Conservation (phyloP, 2,329 filamentous ascomycete species). For the Diaporthe longicolla region DNA sequence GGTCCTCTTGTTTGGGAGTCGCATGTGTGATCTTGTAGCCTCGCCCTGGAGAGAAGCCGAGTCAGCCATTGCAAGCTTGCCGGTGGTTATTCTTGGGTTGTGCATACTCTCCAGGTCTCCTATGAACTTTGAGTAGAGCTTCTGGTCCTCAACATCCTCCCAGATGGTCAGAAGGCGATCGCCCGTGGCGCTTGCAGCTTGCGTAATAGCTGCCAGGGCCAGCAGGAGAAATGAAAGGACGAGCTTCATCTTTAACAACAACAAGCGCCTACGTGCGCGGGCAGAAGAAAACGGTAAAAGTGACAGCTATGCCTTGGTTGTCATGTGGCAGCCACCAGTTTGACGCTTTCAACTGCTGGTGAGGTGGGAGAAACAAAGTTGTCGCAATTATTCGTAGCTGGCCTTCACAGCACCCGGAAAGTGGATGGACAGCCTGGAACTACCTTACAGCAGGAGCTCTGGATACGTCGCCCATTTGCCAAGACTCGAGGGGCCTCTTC, state of each 20-base stretch:
- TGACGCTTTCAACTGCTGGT: constrained; percentile 33
- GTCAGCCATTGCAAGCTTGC: constrained; percentile 45
- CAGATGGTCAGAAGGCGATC: constrained; percentile 87
- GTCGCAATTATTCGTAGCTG: constrained; percentile 28
- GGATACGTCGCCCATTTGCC: constrained; percentile 55
- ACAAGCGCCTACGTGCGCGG: constrained; percentile 40
- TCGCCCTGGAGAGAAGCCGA: constrained; percentile 69
- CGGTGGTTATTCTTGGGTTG: not conserved
- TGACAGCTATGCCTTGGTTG: constrained; percentile 41
- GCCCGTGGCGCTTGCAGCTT: constrained; percentile 84
- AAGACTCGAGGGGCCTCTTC: constrained; percentile 45
- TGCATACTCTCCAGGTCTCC: constrained; percentile 77
- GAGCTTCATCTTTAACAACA: constrained; percentile 76
- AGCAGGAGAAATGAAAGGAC: constrained; percentile 79
- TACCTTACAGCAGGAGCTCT: constrained; percentile 41
- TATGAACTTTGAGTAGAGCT: constrained; percentile 85
- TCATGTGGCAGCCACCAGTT: constrained; percentile 39
- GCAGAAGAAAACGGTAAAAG: constrained; percentile 37
- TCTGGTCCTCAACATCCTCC: constrained; percentile 86
- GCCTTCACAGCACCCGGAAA: constrained; percentile 34
- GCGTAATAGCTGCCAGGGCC: constrained; percentile 75
- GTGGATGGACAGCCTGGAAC: constrained; percentile 37
- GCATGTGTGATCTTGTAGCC: constrained; percentile 87
- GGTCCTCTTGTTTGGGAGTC: constrained; percentile 83
- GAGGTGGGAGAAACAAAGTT: constrained; percentile 12